Conservation (phyloP, 2,329 filamentous ascomycete genomes). For the Aplosporella prunicola region DNA sequence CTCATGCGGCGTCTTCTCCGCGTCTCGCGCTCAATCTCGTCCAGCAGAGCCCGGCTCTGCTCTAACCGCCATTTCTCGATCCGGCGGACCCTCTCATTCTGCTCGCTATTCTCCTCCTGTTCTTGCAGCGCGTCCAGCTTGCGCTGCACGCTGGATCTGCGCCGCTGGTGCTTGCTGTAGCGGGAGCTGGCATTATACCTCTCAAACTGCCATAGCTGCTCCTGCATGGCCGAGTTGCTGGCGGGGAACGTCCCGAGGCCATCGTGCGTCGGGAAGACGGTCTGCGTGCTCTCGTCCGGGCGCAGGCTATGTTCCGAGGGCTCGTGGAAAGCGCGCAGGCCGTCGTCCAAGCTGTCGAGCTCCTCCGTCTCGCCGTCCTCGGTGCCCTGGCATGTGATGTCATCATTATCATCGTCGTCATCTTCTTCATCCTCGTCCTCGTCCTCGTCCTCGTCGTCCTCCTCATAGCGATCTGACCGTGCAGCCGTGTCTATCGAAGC, state of each 20-base stretch:
- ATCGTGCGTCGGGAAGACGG: slow-evolving; percentile 84
- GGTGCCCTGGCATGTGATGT: slow-evolving; percentile 33
- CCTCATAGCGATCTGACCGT: slow-evolving; percentile 45
- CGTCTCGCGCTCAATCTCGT: slow-evolving; percentile 85
- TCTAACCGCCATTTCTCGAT: slow-evolving; percentile 91
- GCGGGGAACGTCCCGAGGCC: slow-evolving; percentile 76
- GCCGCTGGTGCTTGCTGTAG: slow-evolving; percentile 39
- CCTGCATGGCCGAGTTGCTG: slow-evolving; percentile 52
- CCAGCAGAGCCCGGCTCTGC: slow-evolving; percentile 73
- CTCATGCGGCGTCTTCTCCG: slow-evolving; percentile 55
- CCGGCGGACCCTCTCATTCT: slow-evolving; percentile 65
- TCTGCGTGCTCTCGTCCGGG: slow-evolving; percentile 48
- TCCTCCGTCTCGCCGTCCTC: slow-evolving; percentile 61
- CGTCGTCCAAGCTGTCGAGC: slow-evolving; percentile 86
- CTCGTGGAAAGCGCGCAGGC: slow-evolving; percentile 77
- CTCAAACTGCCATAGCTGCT: slow-evolving; percentile 85
- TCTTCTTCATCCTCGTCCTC: slow-evolving; percentile 40
- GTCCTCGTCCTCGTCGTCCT: slow-evolving; percentile 40
- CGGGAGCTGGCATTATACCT: slow-evolving; percentile 62
- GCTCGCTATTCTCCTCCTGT: slow-evolving; percentile 42
- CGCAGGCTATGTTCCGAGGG: slow-evolving; percentile 26
- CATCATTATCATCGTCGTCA: slow-evolving; percentile 39
- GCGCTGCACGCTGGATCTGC: slow-evolving; percentile 49
- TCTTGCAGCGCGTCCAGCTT: slow-evolving; percentile 48
- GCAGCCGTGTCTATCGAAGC: slow-evolving; percentile 65